Evolutionary conservation across 176 grass and related monocot genomes (phyloP).

Genomic region (Oryza glumipatula): DNA sequence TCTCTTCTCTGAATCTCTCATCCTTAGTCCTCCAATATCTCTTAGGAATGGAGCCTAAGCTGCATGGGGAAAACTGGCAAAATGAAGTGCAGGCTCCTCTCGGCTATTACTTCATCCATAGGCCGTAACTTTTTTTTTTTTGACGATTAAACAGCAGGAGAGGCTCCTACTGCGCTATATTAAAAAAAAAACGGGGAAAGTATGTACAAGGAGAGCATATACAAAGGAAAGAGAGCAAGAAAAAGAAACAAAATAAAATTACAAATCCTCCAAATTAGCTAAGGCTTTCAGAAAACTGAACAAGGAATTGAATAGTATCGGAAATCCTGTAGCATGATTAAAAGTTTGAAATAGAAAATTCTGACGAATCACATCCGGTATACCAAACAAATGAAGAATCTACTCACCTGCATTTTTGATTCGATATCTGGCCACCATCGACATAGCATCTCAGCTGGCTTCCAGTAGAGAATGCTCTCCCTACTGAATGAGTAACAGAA

Average conservation of each 20-base stretch:
- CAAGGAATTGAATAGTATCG: slow-evolving; percentile 25
- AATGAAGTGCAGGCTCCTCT: neutral
- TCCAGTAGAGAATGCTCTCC: slow-evolving; percentile 93
- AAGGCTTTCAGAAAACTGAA: slow-evolving; percentile 15
- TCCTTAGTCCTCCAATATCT: neutral
- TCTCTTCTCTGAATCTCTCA: neutral
- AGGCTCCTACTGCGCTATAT: no score
- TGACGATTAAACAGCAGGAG: no score
- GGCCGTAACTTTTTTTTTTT: neutral
- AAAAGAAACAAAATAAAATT: no score
- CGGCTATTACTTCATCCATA: neutral
- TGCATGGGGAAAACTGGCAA: neutral
- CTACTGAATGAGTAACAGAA: slow-evolving; percentile 89
- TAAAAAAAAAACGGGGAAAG: no score
- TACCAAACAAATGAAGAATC: slow-evolving; percentile 17
- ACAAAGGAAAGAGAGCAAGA: no score
- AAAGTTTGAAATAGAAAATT: neutral
- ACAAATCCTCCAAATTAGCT: no score
- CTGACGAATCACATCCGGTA: slow-evolving; percentile 18
- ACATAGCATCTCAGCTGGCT: slow-evolving; percentile 89
- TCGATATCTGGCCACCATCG: slow-evolving; percentile 78
- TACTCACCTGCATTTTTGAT: slow-evolving; percentile 85
- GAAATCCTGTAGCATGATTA: slow-evolving; percentile 3
- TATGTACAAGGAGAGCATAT: no score
- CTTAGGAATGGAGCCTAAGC: neutral